Conservation (phyloP, 2,329 filamentous ascomycete species). For the Talaromyces sp. region DNA sequence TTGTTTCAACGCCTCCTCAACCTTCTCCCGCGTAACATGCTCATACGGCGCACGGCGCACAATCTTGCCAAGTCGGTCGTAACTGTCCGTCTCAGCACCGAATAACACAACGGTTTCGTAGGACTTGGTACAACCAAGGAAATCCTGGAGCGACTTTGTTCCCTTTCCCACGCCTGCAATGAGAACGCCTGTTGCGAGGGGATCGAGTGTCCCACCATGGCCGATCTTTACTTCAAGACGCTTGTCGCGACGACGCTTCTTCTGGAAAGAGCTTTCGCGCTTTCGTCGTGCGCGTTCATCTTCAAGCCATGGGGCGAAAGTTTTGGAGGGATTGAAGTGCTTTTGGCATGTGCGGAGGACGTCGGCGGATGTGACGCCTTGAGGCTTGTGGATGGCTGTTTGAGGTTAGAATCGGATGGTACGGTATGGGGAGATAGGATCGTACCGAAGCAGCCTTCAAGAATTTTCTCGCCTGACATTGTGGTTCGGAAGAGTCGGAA, state of each 20-base stretch:
- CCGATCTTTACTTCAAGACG: slow-evolving; percentile 83
- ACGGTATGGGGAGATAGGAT: slow-evolving; percentile 2
- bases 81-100: slow-evolving; percentile 88
- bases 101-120: slow-evolving; percentile 92
- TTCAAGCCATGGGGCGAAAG: slow-evolving; percentile 78
- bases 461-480: slow-evolving; percentile 52
- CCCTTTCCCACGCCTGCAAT: slow-evolving; percentile 85
- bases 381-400: slow-evolving; percentile 88
- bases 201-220: slow-evolving; percentile 93
- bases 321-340: slow-evolving; percentile 76
- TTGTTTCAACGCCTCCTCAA: slow-evolving; percentile 72
- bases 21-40: slow-evolving; percentile 76
- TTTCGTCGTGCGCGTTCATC: slow-evolving; percentile 60
- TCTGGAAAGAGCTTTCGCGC: slow-evolving; percentile 62
- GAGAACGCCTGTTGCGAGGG: slow-evolving; percentile 88
- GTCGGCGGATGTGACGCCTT: slow-evolving; percentile 83
- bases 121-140: slow-evolving; percentile 86
- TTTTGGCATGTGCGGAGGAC: slow-evolving; percentile 85
- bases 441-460: slow-evolving; percentile 67
- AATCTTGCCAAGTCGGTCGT: slow-evolving; percentile 84
- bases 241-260: slow-evolving; percentile 63
- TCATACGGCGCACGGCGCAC: slow-evolving; percentile 74
- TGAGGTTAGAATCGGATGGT: slow-evolving; percentile 5
- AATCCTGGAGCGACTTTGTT: slow-evolving; percentile 78
- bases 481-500: slow-evolving; percentile 36